A percentile compares a stretch with the other conserved stretches of the same genome.
Evolutionary conservation across 176 grass and related monocot genomes (phyloP).

Genomic region (Ampelocalamus luodianensis): DNA sequence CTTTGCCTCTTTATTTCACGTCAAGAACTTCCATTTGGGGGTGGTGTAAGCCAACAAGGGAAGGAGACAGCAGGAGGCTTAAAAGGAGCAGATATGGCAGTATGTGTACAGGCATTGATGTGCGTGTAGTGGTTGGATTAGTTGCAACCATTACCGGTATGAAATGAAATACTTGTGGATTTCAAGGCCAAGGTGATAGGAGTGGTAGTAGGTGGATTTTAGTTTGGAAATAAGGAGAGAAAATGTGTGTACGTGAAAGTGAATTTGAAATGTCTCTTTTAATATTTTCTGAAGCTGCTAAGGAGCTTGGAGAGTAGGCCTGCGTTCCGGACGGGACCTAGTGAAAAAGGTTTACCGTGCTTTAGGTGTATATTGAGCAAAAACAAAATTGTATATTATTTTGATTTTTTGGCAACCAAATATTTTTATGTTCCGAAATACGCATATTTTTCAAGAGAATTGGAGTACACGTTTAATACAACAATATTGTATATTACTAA

Average conservation of each 20-base stretch:
- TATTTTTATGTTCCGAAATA: not conserved
- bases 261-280: not conserved
- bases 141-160: not conserved
- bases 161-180: not conserved
- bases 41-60: not conserved
- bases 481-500: not conserved
- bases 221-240: not conserved
- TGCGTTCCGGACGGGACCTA: too few relatives aligned
- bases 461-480: not conserved
- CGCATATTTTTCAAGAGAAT: not conserved
- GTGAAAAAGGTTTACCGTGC: not conserved
- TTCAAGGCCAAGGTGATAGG: slow-evolving; percentile 1
- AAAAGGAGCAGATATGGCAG: too few relatives aligned
- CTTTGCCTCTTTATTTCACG: not conserved
- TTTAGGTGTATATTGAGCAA: not conserved
- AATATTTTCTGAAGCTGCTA: not conserved
- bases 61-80: too few relatives aligned
- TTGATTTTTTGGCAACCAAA: too few relatives aligned
- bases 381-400: not conserved
- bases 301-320: not conserved
- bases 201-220: slow-evolving; percentile 12
- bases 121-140: too few relatives aligned
- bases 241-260: not conserved
- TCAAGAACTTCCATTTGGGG: not conserved
- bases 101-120: too few relatives aligned